Conservation (phyloP, 2,329 filamentous ascomycete genomes). For the Magnaporthiopsis incrustans region DNA sequence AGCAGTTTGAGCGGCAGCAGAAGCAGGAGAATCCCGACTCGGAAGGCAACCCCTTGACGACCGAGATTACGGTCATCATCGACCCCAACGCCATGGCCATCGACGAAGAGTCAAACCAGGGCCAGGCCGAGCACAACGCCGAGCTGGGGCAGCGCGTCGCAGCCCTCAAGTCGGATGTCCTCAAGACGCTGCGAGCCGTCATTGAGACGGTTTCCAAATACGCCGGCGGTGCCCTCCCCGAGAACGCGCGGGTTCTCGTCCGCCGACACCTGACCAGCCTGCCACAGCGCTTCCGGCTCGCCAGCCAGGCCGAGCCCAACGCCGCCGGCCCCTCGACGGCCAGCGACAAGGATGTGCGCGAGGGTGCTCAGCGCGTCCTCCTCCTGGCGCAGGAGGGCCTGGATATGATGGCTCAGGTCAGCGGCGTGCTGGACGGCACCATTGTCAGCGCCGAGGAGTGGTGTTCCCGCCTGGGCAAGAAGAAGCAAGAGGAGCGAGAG, state of each 20-base stretch:
- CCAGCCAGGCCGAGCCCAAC: slow-evolving; percentile 35
- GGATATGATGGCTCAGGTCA: slow-evolving; percentile 92
- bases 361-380: slow-evolving; percentile 68
- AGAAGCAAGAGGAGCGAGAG: slow-evolving; percentile 24
- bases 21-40: slow-evolving; percentile 14
- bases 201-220: slow-evolving; percentile 83
- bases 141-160: slow-evolving; percentile 57
- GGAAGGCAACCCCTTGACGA: slow-evolving; percentile 1
- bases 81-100: slow-evolving; percentile 5
- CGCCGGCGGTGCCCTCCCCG: slow-evolving; percentile 81
- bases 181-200: slow-evolving; percentile 72
- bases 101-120: slow-evolving; percentile 16
- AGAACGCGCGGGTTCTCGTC: slow-evolving; percentile 79
- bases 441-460: slow-evolving; percentile 86
- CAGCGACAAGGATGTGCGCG: slow-evolving; percentile 29
- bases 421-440: slow-evolving; percentile 78
- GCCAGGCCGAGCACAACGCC: slow-evolving; percentile 29
- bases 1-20: slow-evolving; percentile 61
- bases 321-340: slow-evolving; percentile 11
- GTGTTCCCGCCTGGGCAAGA: slow-evolving; percentile 68
- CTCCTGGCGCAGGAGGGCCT: slow-evolving; percentile 83
- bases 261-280: slow-evolving; percentile 76
- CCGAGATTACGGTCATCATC: slow-evolving; percentile 12
- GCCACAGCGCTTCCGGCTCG: slow-evolving; percentile 73
- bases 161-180: slow-evolving; percentile 58